Evolutionary conservation across 352 stramenopile genomes (phyloP).

Genomic region (Phytophthora boehmeriae): DNA sequence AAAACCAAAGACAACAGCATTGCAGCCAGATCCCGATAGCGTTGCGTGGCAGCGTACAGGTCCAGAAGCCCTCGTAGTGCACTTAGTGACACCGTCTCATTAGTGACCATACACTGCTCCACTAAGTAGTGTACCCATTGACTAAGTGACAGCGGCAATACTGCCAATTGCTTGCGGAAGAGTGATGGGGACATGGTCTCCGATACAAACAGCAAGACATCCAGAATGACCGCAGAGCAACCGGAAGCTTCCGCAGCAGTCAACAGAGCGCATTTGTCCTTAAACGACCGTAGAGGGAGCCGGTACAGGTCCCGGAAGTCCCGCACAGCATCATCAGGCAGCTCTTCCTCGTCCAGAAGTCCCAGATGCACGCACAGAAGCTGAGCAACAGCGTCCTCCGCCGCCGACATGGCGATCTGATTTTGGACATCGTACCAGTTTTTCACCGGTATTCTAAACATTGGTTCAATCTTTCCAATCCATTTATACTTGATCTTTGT

Average conservation of each 20-base stretch:
- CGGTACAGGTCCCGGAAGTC: conserved; percentile 65
- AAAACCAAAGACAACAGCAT: conserved; percentile 66
- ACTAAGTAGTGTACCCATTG: conserved; percentile 77
- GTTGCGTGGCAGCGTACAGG: conserved; percentile 53
- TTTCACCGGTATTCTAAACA: neutral
- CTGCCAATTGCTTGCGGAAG: conserved; percentile 57
- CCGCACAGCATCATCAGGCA: conserved; percentile 15
- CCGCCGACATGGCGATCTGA: conserved; percentile 15
- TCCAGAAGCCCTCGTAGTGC: conserved; percentile 48
- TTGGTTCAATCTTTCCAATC: too few species aligned
- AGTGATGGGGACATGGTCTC: conserved; percentile 69
- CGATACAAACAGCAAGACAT: conserved; percentile 78
- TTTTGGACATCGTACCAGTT: conserved; percentile 4
- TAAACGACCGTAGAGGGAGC: conserved; percentile 40
- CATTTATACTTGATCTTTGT: neutral
- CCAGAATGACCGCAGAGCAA: conserved; percentile 66
- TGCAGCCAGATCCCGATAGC: conserved; percentile 58
- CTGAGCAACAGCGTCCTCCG: conserved; percentile 61
- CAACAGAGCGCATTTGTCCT: conserved; percentile 59
- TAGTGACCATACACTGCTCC: conserved; percentile 57
- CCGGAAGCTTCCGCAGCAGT: conserved; percentile 48
- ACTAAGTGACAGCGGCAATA: conserved; percentile 42
- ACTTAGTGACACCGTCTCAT: conserved; percentile 53
- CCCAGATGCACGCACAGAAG: conserved; percentile 89
- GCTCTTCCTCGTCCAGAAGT: conserved; percentile 43